Evolutionary conservation across 2,329 filamentous ascomycete species (phyloP).

Genomic region (Lithohypha guttulata): DNA sequence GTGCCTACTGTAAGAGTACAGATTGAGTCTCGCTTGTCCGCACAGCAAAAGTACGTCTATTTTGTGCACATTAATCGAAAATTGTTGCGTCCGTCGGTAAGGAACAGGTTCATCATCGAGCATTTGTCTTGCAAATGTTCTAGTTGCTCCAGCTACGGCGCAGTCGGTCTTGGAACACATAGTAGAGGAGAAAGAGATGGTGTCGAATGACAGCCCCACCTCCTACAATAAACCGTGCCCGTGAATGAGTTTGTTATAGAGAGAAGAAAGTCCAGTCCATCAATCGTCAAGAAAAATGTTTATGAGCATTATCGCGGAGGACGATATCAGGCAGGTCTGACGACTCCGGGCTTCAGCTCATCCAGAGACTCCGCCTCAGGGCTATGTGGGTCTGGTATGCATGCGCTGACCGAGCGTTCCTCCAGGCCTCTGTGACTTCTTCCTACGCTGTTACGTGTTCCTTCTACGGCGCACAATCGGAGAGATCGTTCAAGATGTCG

Average conservation of each 20-base stretch:
- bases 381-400: too few relatives aligned
- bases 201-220: conserved; percentile 28
- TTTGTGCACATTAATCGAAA: too few relatives aligned
- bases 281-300: conserved; percentile 13
- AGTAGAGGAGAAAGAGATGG: conserved; percentile 50
- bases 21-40: too few relatives aligned
- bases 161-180: conserved; percentile 48
- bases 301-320: too few relatives aligned
- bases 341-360: too few relatives aligned
- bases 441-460: too few relatives aligned
- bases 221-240: conserved; percentile 59
- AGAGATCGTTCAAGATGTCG: conserved; percentile 29
- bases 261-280: conserved; percentile 26
- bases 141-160: conserved; percentile 56
- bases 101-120: conserved; percentile 51
- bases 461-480: not conserved
- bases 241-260: conserved; percentile 44
- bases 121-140: conserved; percentile 29
- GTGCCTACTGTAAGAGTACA: too few relatives aligned
- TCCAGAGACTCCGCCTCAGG: too few relatives aligned
- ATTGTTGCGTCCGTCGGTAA: conserved; percentile 57
- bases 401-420: too few relatives aligned
- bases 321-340: too few relatives aligned
- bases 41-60: too few relatives aligned
- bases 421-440: too few relatives aligned